Evolutionary conservation across 2,329 filamentous ascomycete species (phyloP), one percentile per base, ranked within the genome.

Genomic region (Aureobasidium sp.): DNA sequence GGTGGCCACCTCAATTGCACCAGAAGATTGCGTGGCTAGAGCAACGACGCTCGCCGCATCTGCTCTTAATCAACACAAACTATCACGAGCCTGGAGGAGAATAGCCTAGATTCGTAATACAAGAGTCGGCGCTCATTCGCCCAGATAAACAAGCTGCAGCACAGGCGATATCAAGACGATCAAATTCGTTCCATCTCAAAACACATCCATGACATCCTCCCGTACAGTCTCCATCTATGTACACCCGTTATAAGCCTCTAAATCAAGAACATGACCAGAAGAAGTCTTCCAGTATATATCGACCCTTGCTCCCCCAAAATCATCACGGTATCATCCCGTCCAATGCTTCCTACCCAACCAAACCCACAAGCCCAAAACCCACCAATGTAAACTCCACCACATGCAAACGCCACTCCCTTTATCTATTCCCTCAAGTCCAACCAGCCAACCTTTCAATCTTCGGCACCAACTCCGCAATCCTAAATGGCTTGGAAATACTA

Each of bases 401-500:
- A 47, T 47, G 44, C 44, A 25, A 41, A n/a, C 5, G 9, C 8
- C 45, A 29, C 9, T 32, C 45, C 27, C 6, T 48, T 15, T 13
- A 37, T 37, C 34, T 37, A 11, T 15, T 25, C 21, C 6, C n/a
- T 44, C 36, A 48, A 1, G 48, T 39, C 58, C 58, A 61, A 32
- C 39, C 39, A 25, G 47, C 47, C 45, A 61, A 37, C 25, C 47
- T 61, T 6, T 61, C 48, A 29, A 61, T 52, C 39, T 61, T 61
- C 1, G 58, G 58, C 16, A 42, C 37, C 39, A 65, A 42, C 6
- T 65, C 63, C 2, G 37, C 21, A 15, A 64, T 62, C 10, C 63
- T 39, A 21, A 65, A 65, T 1, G 64, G 64, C 32, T 65, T 65
- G 8, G 30, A n/a, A n/a, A 65, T 59, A 7, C 60, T 45, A 39